Percentiles rank a stretch among this genome's conserved stretches.
Conservation (phyloP, 768 basidiomycete species). For the Auricularia cornea region DNA sequence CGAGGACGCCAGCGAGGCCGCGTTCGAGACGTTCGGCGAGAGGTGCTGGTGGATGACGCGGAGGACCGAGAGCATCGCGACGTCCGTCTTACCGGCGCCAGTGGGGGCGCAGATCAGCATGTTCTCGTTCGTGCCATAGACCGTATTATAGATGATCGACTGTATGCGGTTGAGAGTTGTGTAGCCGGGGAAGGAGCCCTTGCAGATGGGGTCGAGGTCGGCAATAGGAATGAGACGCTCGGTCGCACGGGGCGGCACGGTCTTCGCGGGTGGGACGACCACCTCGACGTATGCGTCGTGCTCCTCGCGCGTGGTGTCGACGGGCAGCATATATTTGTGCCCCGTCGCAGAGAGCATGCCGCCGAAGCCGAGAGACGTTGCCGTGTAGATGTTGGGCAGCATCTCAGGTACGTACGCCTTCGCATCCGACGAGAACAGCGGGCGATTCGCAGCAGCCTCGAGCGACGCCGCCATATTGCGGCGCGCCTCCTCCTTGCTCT, state of each 20-base stretch:
- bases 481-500: not conserved
- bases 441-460: not conserved
- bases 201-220: slow-evolving; percentile 68
- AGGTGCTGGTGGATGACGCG: slow-evolving; percentile 76
- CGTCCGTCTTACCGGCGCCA: slow-evolving; percentile 99
- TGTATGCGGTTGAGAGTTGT: slow-evolving; percentile 85
- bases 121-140: slow-evolving; percentile 94
- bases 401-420: slow-evolving; percentile 37
- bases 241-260: slow-evolving; percentile 58
- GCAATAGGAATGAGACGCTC: slow-evolving; percentile 66
- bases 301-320: slow-evolving; percentile 65
- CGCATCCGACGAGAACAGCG: slow-evolving; percentile 12
- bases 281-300: slow-evolving; percentile 71
- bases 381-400: slow-evolving; percentile 85
- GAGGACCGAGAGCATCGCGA: slow-evolving; percentile 89
- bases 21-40: slow-evolving; percentile 10
- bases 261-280: slow-evolving; percentile 72
- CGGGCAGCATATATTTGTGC: slow-evolving; percentile 69
- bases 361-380: slow-evolving; percentile 47
- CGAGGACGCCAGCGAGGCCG: slow-evolving; percentile 27
- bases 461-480: not conserved
- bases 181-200: slow-evolving; percentile 84
- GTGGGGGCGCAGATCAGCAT: slow-evolving; percentile 95
- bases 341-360: slow-evolving; percentile 64
- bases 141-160: slow-evolving; percentile 88